Conservation (phyloP, 2,329 filamentous ascomycete genomes). For the Plectosphaerella plurivora region DNA sequence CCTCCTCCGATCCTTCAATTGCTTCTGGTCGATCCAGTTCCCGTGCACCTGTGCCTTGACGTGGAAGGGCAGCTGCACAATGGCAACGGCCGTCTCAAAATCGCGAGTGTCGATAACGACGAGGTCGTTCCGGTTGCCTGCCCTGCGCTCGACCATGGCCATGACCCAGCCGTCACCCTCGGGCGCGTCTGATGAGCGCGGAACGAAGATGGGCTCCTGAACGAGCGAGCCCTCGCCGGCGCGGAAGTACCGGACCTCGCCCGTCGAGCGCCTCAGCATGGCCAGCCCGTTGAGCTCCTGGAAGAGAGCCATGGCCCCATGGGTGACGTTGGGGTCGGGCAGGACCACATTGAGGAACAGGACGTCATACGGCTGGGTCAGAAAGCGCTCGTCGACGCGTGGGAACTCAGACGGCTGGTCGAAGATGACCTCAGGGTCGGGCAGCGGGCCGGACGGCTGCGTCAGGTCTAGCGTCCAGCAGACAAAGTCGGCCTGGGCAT, state of each 20-base stretch:
- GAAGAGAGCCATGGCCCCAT: slow-evolving; percentile 19
- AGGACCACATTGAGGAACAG: slow-evolving; percentile 35
- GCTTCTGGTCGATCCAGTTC: slow-evolving; percentile 20
- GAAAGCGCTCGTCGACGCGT: slow-evolving; percentile 36
- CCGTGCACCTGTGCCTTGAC: slow-evolving; percentile 23
- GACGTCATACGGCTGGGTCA: slow-evolving; percentile 29
- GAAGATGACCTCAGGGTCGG: slow-evolving; percentile 23
- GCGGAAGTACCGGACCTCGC: not conserved
- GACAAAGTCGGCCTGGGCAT: slow-evolving; percentile 34
- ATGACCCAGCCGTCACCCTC: slow-evolving; percentile 39
- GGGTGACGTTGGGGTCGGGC: slow-evolving; percentile 6
- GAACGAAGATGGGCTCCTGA: slow-evolving; percentile 40
- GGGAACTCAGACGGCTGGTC: slow-evolving; percentile 37
- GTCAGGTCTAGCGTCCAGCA: slow-evolving; percentile 34
- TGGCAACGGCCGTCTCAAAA: slow-evolving; percentile 30
- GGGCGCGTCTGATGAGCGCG: slow-evolving; percentile 20
- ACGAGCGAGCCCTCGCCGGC: slow-evolving; percentile 21
- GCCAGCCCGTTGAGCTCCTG: slow-evolving; percentile 16
- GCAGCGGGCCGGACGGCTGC: slow-evolving; percentile 15
- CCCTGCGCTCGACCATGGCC: slow-evolving; percentile 21
- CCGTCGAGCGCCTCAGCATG: not conserved
- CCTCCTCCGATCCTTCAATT: no score
- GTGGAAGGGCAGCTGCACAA: slow-evolving; percentile 31
- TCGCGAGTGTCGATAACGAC: slow-evolving; percentile 32
- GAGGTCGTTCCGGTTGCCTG: not conserved